These are phyloP conservation scores for Vitis hybrid DNA, from an alignment of 177 flowering plant species.

Conservation along the genomic window DNA sequence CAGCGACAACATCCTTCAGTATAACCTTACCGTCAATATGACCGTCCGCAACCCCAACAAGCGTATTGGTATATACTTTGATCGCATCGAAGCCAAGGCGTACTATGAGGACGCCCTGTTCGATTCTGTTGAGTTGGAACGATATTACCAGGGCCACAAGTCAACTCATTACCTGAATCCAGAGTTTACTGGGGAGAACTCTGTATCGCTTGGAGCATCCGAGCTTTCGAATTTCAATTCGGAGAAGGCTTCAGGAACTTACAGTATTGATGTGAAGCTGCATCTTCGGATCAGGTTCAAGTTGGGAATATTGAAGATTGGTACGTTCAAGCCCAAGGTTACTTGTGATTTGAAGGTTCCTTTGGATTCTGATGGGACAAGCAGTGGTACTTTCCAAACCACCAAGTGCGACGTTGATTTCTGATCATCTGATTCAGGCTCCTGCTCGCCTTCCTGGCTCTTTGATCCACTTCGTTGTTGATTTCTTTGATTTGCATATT, in stretches of 20 bases:
- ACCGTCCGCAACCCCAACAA: slow-evolving; percentile 44
- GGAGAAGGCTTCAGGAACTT: slow-evolving; percentile 17
- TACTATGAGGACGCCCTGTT: slow-evolving; percentile 23
- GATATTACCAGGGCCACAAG: slow-evolving; percentile 43
- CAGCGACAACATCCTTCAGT: too few relatives aligned
- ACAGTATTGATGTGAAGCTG: slow-evolving; percentile 17
- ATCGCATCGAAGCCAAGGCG: slow-evolving; percentile 27
- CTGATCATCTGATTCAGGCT: too few relatives aligned
- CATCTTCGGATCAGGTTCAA: slow-evolving; percentile 15
- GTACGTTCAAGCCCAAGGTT: slow-evolving; percentile 14
- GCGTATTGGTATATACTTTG: slow-evolving; percentile 40
- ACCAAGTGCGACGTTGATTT: not conserved
- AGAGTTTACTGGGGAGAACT: slow-evolving; percentile 9
- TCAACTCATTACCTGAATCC: slow-evolving; percentile 20
- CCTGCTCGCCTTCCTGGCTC: too few relatives aligned
- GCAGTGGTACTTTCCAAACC: not conserved
- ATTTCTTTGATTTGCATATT: not conserved
- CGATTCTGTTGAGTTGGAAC: slow-evolving; percentile 5
- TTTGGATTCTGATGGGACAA: slow-evolving; percentile 2
- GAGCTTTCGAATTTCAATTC: too few relatives aligned
- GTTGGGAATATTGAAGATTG: slow-evolving; percentile 15
- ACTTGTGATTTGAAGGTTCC: slow-evolving; percentile 23
- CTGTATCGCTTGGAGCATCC: too few relatives aligned
- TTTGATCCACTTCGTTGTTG: too few relatives aligned
- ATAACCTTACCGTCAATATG: slow-evolving; percentile 25